phyloP scores from a whole-genome alignment of 192 early-diverging fungal genomes.

The Coemansia sp. region DNA sequence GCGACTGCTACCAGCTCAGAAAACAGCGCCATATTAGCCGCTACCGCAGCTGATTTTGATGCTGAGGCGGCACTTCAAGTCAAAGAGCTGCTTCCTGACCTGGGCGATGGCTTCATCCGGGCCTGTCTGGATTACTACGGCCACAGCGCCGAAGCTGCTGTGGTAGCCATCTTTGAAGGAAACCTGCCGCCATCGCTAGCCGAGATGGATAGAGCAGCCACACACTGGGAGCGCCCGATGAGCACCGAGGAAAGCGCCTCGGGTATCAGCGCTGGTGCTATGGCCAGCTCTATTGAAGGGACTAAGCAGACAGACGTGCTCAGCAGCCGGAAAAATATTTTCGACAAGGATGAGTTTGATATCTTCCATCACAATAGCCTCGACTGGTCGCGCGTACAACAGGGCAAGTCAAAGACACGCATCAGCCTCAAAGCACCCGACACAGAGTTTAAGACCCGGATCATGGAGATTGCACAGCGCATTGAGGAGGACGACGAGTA shows the following conservation, averaged over 20 bases:
- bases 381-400: constrained; percentile 63
- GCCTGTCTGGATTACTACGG: constrained; percentile 72
- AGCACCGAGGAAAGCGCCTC: not conserved
- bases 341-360: constrained; percentile 94
- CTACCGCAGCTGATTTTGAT: not conserved
- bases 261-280: not conserved
- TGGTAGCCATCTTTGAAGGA: constrained; percentile 77
- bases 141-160: constrained; percentile 69
- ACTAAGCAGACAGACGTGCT: constrained; percentile 35
- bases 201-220: constrained; percentile 62
- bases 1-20: constrained; percentile 3
- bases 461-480: constrained; percentile 47
- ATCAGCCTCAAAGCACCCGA: constrained; percentile 4
- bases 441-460: constrained; percentile 31
- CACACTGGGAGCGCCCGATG: constrained; percentile 9
- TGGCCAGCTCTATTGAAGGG: not conserved
- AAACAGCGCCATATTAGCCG: not conserved
- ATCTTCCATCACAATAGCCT: constrained; percentile 68
- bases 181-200: constrained; percentile 66
- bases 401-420: constrained; percentile 61
- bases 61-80: constrained; percentile 71
- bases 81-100: constrained; percentile 82
- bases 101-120: constrained; percentile 89
- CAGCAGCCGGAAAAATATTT: constrained; percentile 70
- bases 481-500: constrained; percentile 81